Conservation (phyloP, 2,329 filamentous ascomycete genomes). For the Colletotrichum spaethianum region DNA sequence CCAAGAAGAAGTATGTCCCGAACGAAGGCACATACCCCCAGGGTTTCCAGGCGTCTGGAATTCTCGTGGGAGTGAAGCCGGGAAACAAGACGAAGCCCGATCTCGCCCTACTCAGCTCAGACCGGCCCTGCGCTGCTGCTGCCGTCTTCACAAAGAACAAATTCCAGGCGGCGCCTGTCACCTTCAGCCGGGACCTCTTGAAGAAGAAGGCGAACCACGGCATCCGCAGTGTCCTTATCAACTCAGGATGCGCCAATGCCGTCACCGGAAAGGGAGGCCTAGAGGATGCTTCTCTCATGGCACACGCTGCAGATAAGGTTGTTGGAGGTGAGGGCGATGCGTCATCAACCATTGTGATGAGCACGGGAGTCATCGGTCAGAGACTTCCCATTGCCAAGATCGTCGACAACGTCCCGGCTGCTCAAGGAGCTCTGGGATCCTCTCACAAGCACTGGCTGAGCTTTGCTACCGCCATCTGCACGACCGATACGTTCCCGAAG, state of each 20-base stretch:
- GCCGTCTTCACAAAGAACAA: slow-evolving; percentile 98
- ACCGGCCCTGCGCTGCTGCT: slow-evolving; percentile 86
- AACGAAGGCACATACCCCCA: slow-evolving; percentile 88
- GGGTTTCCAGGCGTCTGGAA: slow-evolving; percentile 89
- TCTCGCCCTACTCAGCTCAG: slow-evolving; percentile 89
- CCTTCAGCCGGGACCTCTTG: slow-evolving; percentile 83
- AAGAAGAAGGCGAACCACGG: slow-evolving; percentile 76
- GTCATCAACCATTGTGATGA: slow-evolving; percentile 91
- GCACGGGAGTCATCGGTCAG: slow-evolving; percentile 97
- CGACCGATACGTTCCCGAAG: slow-evolving; percentile 98
- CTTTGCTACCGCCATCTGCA: slow-evolving; percentile 93
- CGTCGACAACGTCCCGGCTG: slow-evolving; percentile 82
- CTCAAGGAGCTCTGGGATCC: slow-evolving; percentile 78
- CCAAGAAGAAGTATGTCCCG: slow-evolving; percentile 93
- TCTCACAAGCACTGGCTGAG: slow-evolving; percentile 89
- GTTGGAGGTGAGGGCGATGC: slow-evolving; percentile 59
- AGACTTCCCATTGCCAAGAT: slow-evolving; percentile 94
- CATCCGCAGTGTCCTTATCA: slow-evolving; percentile 87
- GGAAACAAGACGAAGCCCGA: slow-evolving; percentile 93
- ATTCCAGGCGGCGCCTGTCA: slow-evolving; percentile 96
- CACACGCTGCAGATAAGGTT: slow-evolving; percentile 78
- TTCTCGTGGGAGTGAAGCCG: slow-evolving; percentile 93
- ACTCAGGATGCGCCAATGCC: slow-evolving; percentile 97
- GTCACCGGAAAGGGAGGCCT: slow-evolving; percentile 93
- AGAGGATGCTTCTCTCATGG: slow-evolving; percentile 91